phyloP scores from a whole-genome alignment of 495 filamentous ascomycete genomes.

The Ascodesmis nigricans region DNA sequence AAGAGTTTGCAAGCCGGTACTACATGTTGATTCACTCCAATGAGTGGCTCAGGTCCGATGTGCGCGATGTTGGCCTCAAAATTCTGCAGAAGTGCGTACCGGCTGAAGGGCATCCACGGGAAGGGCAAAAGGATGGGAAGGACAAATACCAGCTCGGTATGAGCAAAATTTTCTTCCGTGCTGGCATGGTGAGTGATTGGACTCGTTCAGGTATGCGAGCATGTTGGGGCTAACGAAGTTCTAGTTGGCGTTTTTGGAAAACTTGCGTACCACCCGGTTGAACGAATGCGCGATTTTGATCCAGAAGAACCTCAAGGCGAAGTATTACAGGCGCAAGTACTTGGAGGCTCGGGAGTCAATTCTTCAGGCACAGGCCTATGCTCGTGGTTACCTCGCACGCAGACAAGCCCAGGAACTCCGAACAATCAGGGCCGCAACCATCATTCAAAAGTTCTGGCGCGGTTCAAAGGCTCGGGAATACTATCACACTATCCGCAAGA shows the following conservation, averaged over 20 bases:
- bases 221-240: slow-evolving; percentile 8
- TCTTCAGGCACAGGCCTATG: slow-evolving; percentile 50
- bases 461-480: slow-evolving; percentile 64
- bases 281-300: slow-evolving; percentile 96
- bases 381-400: slow-evolving; percentile 52
- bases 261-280: slow-evolving; percentile 65
- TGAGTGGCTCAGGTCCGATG: slow-evolving; percentile 69
- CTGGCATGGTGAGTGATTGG: slow-evolving; percentile 45
- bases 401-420: slow-evolving; percentile 60
- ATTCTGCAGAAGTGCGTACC: slow-evolving; percentile 85
- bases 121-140: slow-evolving; percentile 50
- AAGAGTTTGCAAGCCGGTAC: slow-evolving; percentile 93
- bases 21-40: slow-evolving; percentile 92
- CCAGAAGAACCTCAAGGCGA: slow-evolving; percentile 90
- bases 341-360: slow-evolving; percentile 68
- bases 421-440: slow-evolving; percentile 65
- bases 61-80: slow-evolving; percentile 74
- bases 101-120: slow-evolving; percentile 23
- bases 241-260: slow-evolving; percentile 76
- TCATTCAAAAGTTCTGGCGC: slow-evolving; percentile 86
- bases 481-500: slow-evolving; percentile 53
- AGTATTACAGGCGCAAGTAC: slow-evolving; percentile 85
- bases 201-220: neutral
- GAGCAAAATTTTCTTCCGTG: slow-evolving; percentile 97
- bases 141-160: slow-evolving; percentile 93